Conservation (phyloP, 176 grass and related monocot species). For the Secale cereale region DNA sequence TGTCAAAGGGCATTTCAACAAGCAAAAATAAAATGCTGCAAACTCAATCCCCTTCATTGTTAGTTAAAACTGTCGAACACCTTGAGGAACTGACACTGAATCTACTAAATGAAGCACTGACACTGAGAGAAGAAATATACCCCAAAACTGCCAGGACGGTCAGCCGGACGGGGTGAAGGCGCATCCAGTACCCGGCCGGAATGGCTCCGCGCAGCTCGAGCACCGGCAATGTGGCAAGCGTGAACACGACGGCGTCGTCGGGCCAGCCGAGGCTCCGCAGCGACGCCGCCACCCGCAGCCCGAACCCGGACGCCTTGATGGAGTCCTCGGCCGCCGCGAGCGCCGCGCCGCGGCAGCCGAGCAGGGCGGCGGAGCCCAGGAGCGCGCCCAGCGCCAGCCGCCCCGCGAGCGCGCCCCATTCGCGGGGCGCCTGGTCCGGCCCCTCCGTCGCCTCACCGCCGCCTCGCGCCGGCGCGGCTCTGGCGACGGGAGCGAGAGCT, state of each 20-base stretch:
- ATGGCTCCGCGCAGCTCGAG: constrained; percentile 91
- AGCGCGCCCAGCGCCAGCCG: constrained; percentile 10
- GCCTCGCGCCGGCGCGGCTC: background rate
- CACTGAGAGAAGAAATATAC: constrained; percentile 18
- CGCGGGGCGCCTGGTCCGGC: background rate
- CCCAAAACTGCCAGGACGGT: constrained; percentile 78
- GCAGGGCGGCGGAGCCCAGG: constrained; percentile 22
- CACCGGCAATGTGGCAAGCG: constrained; percentile 74
- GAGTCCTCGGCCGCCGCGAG: constrained; percentile 43
- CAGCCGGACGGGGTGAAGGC: constrained; percentile 63
- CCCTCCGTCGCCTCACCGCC: background rate
- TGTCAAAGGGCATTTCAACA: background rate
- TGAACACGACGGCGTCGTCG: constrained; percentile 81
- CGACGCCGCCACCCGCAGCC: constrained; percentile 63
- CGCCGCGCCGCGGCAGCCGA: constrained; percentile 32
- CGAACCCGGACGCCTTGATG: constrained; percentile 75
- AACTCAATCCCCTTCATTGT: background rate
- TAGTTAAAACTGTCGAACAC: background rate
- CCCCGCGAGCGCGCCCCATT: background rate
- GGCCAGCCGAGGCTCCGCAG: constrained; percentile 79
- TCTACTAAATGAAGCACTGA: background rate
- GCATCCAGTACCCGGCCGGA: constrained; percentile 93
- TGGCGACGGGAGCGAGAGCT: background rate
- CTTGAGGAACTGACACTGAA: background rate
- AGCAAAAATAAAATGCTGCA: background rate